Evolutionary conservation across 805 yeast species (phyloP), one percentile per base, ranked within the genome.

Genomic region (Metschnikowia similis): DNA sequence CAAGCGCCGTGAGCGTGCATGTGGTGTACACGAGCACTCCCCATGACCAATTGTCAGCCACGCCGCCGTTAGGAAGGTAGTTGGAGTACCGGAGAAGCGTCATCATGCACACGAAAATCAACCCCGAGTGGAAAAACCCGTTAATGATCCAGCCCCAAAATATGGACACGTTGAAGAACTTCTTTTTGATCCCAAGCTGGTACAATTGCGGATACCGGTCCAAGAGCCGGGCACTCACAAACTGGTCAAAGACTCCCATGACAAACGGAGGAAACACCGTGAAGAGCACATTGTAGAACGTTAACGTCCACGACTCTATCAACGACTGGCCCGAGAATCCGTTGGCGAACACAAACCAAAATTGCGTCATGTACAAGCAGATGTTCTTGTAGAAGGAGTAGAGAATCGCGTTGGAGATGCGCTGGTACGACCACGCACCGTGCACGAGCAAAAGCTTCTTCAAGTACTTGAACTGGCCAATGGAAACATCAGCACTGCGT

Each of bases 81-180:
- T 83, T 77, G 21, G 95, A 90, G 58, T 78, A 79, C 48, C 76
- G 72, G 67, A 85, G 89, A 42, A 90, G 84, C 54, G 82, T 77
- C 45, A 78, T 75, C 11, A 89, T 75, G 32, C 92, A 85, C 40
- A 90, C 71, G 65, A 84, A 95, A 17, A 90, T 84, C 21, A 94
- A 74, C 2, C 89, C 88, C 10, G 97, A 89, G 65, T 94, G 99
- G 68, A 82, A 94, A 63, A 94, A 92, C 0, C 99, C 99, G 66
- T 94, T 95, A 45, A 83, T 71, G 41, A 94, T 88, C 99, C 99
- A 94, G 16, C 96, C 88, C 98, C 98, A 92, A 66, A 94, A 94
- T 36, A 90, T 90, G 5, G 82, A 76, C 10, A 90, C 96, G 58
- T 92, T 92, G 72, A 94, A 89, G 62, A 94, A 94, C 49, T 80